Base-by-base conservation (phyloP, 768 basidiomycete genomes). In the Podaxis pistillaris region DNA sequence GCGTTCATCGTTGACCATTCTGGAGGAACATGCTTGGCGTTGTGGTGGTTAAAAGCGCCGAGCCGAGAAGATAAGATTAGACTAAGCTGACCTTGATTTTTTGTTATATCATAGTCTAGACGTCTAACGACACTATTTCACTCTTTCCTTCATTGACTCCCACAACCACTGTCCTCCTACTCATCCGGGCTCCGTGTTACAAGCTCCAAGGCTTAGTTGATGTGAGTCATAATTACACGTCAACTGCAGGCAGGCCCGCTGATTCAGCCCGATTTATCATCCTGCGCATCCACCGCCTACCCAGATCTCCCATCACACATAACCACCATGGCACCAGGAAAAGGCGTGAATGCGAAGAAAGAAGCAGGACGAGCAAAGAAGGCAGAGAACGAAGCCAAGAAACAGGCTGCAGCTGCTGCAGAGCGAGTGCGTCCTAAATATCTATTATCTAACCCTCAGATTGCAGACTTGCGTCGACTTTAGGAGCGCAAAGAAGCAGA, bases 281-380 rank as follows among this genome's bases (percentile, higher is more conserved):
- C 52, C 38, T 22, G 8, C 12, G 5, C 38, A 38, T n/a, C 30
- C 38, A 40, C 19, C 3, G 11, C 17, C 17, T 38, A 24, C 19
- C 13, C 49, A 22, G 49, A 50, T 24, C 49, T 24, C 22, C 26
- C 22, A 24, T 37, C 24, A 17, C 44, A 6, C 44, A 9, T 33
- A 33, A 17, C 44, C 11, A 71, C 56, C 28, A 95, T 96, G 95
- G 76, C 95, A 53, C 94, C 95, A 0, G 60, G 60, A 1, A 93
- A 93, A 74, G 91, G 88, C 65, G 86, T 83, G 68, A 96, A 94
- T 80, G 81, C 92, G 62, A 97, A 96, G 87, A 96, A 96, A 73
- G 95, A 96, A 74, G 76, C 86, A 47, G 94, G 95, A 3, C 76
- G 91, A 58, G 90, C 94, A 0, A 95, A 93, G 77, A 97, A 97